phyloP scores from a whole-genome alignment of 768 basidiomycete species.

The Psilocybe subaeruginosa region DNA sequence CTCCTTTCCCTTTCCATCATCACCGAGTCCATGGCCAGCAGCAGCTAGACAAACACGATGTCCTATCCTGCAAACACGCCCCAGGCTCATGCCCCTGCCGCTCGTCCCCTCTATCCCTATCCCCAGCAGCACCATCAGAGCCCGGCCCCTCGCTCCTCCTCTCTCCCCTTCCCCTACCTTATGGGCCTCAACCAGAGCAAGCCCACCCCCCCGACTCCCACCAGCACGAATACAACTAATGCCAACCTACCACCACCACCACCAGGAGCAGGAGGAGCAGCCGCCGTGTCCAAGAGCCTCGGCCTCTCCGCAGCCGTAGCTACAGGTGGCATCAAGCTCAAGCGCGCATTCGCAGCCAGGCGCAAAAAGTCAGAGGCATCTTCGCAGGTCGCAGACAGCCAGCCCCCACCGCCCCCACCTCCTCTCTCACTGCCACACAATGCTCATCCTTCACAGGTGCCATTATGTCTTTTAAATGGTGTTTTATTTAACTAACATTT shows the following conservation, averaged over 20 bases:
- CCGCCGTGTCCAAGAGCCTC: too few relatives aligned
- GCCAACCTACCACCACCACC: constrained; percentile 21
- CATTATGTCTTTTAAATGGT: too few relatives aligned
- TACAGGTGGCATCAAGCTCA: constrained; percentile 51
- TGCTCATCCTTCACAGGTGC: too few relatives aligned
- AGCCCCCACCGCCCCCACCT: too few relatives aligned
- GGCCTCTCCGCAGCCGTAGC: constrained; percentile 39
- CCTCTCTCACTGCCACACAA: too few relatives aligned
- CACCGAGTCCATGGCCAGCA: too few relatives aligned
- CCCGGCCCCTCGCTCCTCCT: constrained; percentile 26
- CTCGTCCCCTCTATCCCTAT: background rate
- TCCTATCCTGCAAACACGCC: background rate
- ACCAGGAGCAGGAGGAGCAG: constrained; percentile 25
- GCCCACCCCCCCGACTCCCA: constrained; percentile 19
- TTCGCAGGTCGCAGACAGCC: constrained; percentile 1
- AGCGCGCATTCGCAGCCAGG: constrained; percentile 59
- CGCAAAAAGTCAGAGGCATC: constrained; percentile 57
- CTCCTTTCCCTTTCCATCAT: too few relatives aligned
- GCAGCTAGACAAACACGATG: background rate
- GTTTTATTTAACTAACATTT: too few relatives aligned
- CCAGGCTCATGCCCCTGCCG: background rate
- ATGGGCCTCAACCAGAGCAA: constrained; percentile 33
- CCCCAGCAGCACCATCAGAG: constrained; percentile 10
- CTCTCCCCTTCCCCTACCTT: constrained; percentile 22
- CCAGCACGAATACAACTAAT: constrained; percentile 23